Base-by-base conservation (phyloP, 139 green algal genomes). In the Yamagishiella unicocca region DNA sequence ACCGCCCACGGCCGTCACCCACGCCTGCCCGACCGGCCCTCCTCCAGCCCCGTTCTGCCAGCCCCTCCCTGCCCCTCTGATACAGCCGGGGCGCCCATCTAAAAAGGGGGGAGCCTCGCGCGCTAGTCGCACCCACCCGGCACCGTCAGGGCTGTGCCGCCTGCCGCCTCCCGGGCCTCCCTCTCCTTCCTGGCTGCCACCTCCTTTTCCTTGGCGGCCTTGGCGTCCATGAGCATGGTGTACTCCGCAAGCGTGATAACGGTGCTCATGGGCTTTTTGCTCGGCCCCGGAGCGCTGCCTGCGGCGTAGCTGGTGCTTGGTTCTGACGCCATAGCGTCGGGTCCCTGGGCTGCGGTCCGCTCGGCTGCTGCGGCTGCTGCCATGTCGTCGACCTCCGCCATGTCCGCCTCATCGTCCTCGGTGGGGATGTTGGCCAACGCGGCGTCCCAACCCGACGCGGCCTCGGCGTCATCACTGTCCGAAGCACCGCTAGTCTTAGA, bases 201-300 rank as follows among this genome's bases (percentile, higher is more conserved):
- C 64, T 86, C 80, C n/a, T 55, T 55, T 22, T 53, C 64, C 64
- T 24, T 40, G 8, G 14, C 25, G 10, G 22, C 61, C n/a, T 50
- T 55, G 29, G 80, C 80, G 25, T 86, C 80, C 80, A 86, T 78
- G 10, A 86, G 61, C 42, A 86, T 14, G 1, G 33, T 50, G 80
- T 78, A 86, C 64, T 86, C 64, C 2, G 64, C 31, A 22, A 86
- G 80, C 31, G 43, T n/a, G 10, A 86, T 27, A 1, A 77, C 31
- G 0, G 80, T 67, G n/a, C 43, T 67, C 5, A 25, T 42, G 2
- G n/a, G 43, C 42, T 66, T 85, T 37, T 55, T 54, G 43, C 7
- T 22, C 0, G 29, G 27, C 37, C 7, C 55, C 2, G 12, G 0
- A 33, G 0, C 29, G 27, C 37, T 58, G 17, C 9, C 45, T 4